Evolutionary conservation across 768 basidiomycete genomes (phyloP), one percentile per base, ranked within the genome.

Genomic region (Goffeauzyma gilvescens): DNA sequence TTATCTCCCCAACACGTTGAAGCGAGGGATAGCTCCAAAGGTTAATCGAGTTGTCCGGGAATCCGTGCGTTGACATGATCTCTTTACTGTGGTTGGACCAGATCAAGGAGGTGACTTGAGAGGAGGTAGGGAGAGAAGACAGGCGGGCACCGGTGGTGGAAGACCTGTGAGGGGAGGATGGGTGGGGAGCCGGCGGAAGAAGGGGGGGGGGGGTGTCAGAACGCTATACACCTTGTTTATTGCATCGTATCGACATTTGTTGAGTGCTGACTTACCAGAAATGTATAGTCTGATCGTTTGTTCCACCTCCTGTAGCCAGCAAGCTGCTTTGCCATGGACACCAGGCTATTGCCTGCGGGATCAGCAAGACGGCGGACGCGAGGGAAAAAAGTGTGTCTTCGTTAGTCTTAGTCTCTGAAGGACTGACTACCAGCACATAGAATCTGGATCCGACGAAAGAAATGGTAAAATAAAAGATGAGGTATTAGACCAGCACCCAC

Each of bases 301-400:
- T 89, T 0, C 93, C 93, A 0, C 93, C 90, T 0, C 93, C 93
- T 0, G 81, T 77, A 2, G 90, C 89, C 38, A 96, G 74, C 14
- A 95, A 71, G 2, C 80, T 78, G 0, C 79, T 74, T 64, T 87
- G 82, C 93, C 93, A 96, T 0, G 90, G 86, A 50, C 85, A 90
- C 86, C 93, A 98, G 1, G 86, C 85, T 42, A 98, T 68, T 1
- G 87, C 89, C 83, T 86, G n/a, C n/a, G n/a, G n/a, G n/a, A 50
- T n/a, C 21, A n/a, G 21, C 13, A 33, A 18, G n/a, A 17, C 24
- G 45, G 27, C 15, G 9, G 17, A 24, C 22, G 23, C 33, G 25
- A 34, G 22, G 23, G 6, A 17, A 14, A 18, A 30, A 20, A 14
- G 5, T 21, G 30, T 22, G 4, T 12, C 1, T 13, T 14, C 5